Evolutionary conservation across 345 rosid genomes (phyloP), one percentile per base, ranked within the genome.

Genomic region (Excoecaria agallocha): DNA sequence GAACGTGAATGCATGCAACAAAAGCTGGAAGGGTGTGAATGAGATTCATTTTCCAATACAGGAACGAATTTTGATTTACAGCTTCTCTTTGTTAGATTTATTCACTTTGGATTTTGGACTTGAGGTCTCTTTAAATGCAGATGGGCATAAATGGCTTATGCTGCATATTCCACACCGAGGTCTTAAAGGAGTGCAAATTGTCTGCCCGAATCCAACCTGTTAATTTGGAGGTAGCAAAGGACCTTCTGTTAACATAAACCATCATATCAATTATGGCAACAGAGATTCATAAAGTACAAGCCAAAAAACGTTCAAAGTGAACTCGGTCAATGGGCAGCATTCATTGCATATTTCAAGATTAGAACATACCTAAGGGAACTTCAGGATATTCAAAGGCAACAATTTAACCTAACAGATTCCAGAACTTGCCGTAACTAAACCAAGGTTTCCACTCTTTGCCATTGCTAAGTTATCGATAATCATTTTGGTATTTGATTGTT

Each of bases 191-290:
- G 93, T 89, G 73, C 97, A 92, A 71, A 92, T 86, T 59, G 88
- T 94, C 82, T 92, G 98, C 73, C 98, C 97, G 10, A 94, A 92
- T 76, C 97, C 97, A 38, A 94, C 98, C 97, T 90, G 84, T 74
- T 62, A 5, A 61, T 60, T 24, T 8, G 50, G 13, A 51, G 13
- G n/a, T 46, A 48, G 19, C 16, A 43, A 22, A 41, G 57, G 22
- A 35, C 67, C 12, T n/a, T n/a, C n/a, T 59, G 48, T 5, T 39
- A 49, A 58, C 48, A 69, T 54, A 45, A 22, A 39, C 13, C 38
- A 22, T 51, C 1, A 1, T 43, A 20, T 3, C 50, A 37, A n/a
- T 45, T 49, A 3, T 51, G 56, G 56, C 56, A 51, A 51, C 56
- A 51, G 16, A 51, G 48, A 43, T 9, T 43, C 7, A 43, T 43